Percentiles rank a stretch among this genome's conserved stretches.
These are phyloP conservation scores for Lanmaoa pseudosensibilis DNA, from an alignment of 768 basidiomycete genomes.

Conservation along the genomic window DNA sequence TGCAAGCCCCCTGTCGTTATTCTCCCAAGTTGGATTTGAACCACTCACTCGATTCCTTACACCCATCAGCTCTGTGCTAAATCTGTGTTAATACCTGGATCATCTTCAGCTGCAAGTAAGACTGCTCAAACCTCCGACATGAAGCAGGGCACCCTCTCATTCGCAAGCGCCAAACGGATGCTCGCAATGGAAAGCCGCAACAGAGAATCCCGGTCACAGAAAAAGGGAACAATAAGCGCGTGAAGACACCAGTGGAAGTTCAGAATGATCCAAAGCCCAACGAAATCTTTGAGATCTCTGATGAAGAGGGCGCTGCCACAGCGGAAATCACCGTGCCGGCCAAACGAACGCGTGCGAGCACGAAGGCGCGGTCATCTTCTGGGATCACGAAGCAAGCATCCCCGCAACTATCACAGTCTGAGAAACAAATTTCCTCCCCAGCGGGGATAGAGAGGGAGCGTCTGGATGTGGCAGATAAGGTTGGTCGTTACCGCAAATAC, in stretches of 20 bases:
- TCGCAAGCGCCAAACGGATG: conserved; percentile 47
- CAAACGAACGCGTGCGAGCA: conserved; percentile 29
- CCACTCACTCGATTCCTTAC: background rate
- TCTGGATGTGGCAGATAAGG: conserved; percentile 48
- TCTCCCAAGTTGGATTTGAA: background rate
- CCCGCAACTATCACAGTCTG: conserved; percentile 2
- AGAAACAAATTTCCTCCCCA: conserved; percentile 2
- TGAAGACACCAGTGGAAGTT: background rate
- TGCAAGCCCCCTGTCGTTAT: conserved; percentile 22
- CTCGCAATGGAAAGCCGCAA: conserved; percentile 19
- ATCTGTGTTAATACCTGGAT: background rate
- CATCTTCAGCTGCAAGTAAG: background rate
- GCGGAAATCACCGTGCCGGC: conserved; percentile 12
- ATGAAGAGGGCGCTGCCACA: conserved; percentile 14
- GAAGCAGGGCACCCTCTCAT: conserved; percentile 48
- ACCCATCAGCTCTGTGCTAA: background rate
- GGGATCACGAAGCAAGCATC: conserved; percentile 1
- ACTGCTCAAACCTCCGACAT: background rate
- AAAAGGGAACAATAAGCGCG: conserved; percentile 8
- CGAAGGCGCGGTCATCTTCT: conserved; percentile 13
- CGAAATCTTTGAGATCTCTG: conserved; percentile 17
- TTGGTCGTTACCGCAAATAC: conserved; percentile 51
- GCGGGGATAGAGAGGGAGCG: conserved; percentile 19
- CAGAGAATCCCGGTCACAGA: conserved; percentile 3
- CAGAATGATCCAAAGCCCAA: background rate